A percentile compares a stretch with the other conserved stretches of the same genome.
Evolutionary conservation across 495 filamentous ascomycete genomes (phyloP).

Genomic region (Parmelia sp.): DNA sequence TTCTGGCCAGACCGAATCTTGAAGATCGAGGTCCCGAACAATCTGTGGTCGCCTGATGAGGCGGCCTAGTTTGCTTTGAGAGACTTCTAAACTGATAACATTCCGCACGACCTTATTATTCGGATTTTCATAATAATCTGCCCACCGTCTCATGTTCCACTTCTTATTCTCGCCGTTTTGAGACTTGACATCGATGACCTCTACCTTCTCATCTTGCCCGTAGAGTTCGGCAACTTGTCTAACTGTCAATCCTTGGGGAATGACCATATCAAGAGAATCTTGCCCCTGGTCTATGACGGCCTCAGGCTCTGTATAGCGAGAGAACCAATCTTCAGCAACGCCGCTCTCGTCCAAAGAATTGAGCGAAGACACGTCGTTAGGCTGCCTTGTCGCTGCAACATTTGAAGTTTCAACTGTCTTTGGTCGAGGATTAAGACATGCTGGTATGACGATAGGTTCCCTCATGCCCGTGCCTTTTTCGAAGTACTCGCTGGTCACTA

Average conservation of each 20-base stretch:
- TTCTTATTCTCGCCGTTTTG: constrained; percentile 62
- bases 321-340: constrained; percentile 28
- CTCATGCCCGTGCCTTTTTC: constrained; percentile 62
- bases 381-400: constrained; percentile 13
- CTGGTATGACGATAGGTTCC: constrained; percentile 66
- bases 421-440: constrained; percentile 55
- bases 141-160: constrained; percentile 69
- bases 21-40: constrained; percentile 65
- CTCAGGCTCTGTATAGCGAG: constrained; percentile 36
- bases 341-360: constrained; percentile 12
- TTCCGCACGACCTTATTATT: constrained; percentile 62
- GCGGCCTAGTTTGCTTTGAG: constrained; percentile 57
- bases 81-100: constrained; percentile 72
- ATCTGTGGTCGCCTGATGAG: constrained; percentile 63
- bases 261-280: constrained; percentile 68
- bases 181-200: constrained; percentile 72
- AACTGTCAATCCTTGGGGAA: constrained; percentile 62
- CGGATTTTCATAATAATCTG: constrained; percentile 66
- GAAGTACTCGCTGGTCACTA: constrained; percentile 61
- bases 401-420: constrained; percentile 14
- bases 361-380: background rate
- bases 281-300: constrained; percentile 53
- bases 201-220: constrained; percentile 58
- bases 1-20: constrained; percentile 65
- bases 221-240: constrained; percentile 60